Base-by-base conservation (phyloP, 352 stramenopile species). In the Aphanomyces invadans region DNA sequence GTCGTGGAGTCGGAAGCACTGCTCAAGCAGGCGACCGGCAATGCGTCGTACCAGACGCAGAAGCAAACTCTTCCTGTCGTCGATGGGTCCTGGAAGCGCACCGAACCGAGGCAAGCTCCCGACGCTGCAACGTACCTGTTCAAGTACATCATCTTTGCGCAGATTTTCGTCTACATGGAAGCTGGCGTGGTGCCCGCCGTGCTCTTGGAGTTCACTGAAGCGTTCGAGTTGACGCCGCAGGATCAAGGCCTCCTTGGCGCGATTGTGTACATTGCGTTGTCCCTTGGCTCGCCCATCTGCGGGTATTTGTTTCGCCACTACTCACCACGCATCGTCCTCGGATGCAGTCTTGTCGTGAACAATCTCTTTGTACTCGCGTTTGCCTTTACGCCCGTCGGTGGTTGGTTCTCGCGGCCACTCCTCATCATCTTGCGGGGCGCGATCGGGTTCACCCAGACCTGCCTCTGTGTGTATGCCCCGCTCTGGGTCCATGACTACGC, bases 401-500 rank as follows among this genome's bases (percentile, higher is more conserved):
- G 71, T 23, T 86, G 79, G 75, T 89, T 83, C 71, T 89, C 83
- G 55, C 92, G 87, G 72, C 69, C 76, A 10, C 66, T 93, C 59
- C 81, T 95, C 42, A 90, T 95, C 32, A 65, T 73, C 3, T 66
- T 91, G 46, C 83, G 86, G 10, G 81, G 74, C 17, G 72, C 87
- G 25, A 85, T 95, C 21, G 86, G 86, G 15, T 72, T 89, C 32
- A 88, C 81, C 31, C 86, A 95, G 66, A 80, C 84, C 21, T 90
- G 93, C 49, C 80, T 88, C 68, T 91, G 81, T 62, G 85, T 95
- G 36, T 95, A 91, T 71, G 81, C 85, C 53, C 86, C 86, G 52
- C 71, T 95, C 0, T 95, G 86, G 86, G 85, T 92, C 46, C 83
- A 95, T 72, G 86, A 93, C 64, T 92, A 91, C 73, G 84, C 86